Evolutionary conservation across 805 yeast genomes (phyloP).

Genomic region (Lipomyces yamanashiensis): DNA sequence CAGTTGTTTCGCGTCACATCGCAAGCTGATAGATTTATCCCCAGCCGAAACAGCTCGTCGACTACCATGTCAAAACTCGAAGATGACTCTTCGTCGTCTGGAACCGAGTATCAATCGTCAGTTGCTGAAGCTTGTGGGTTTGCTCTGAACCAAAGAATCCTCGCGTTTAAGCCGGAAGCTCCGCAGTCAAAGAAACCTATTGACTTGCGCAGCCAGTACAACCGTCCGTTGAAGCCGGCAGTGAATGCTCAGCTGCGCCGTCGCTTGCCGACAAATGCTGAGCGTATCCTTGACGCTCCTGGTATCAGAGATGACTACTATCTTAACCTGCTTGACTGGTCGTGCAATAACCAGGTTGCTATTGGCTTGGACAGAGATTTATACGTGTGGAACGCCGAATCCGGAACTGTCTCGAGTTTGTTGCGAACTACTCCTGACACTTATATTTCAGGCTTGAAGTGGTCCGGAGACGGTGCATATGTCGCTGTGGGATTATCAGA

Average conservation of each 20-base stretch:
- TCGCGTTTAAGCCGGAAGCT: constrained; percentile 80
- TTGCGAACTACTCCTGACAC: constrained; percentile 58
- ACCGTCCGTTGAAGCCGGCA: constrained; percentile 45
- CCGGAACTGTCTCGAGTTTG: constrained; percentile 75
- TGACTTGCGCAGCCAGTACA: constrained; percentile 46
- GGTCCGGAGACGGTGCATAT: constrained; percentile 92
- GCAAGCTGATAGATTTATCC: constrained; percentile 63
- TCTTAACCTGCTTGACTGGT: constrained; percentile 86
- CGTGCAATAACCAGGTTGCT: constrained; percentile 76
- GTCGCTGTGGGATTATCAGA: constrained; percentile 81
- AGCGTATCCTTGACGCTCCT: constrained; percentile 93
- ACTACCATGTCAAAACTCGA: constrained; percentile 53
- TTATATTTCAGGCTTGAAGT: constrained; percentile 70
- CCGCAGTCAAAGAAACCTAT: constrained; percentile 58
- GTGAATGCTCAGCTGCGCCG: constrained; percentile 49
- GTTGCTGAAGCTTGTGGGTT: constrained; percentile 96
- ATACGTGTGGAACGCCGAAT: constrained; percentile 88
- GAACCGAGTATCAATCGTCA: constrained; percentile 42
- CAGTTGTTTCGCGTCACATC: constrained; percentile 37
- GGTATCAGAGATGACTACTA: constrained; percentile 93
- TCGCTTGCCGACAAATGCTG: constrained; percentile 84
- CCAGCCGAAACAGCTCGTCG: constrained; percentile 57
- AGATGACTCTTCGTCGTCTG: constrained; percentile 11
- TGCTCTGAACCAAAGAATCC: constrained; percentile 76
- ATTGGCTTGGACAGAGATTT: constrained; percentile 84